These are phyloP conservation scores for Coemansia sp. DNA, from an alignment of 192 early-diverging fungal species.

Conservation along the genomic window DNA sequence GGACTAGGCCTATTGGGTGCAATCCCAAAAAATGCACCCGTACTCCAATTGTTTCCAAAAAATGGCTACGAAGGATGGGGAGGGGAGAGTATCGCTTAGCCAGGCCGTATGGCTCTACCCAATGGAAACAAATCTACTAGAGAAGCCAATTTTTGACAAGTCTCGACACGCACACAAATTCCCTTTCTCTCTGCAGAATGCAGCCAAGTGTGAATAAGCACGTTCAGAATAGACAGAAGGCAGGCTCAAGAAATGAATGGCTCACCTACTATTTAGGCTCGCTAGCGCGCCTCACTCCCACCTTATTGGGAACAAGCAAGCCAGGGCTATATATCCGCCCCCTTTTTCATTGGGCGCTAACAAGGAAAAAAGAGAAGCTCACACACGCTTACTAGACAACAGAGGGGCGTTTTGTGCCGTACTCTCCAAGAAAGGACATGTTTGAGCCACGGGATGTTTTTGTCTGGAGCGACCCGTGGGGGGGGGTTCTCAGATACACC, in stretches of 20 bases:
- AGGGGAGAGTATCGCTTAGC: not conserved
- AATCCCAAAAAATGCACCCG: not conserved
- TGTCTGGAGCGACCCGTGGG: not conserved
- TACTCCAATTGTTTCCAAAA: not conserved
- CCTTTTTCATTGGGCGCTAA: not conserved
- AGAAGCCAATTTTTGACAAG: not conserved
- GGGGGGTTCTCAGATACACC: not conserved
- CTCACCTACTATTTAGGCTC: constrained; percentile 3
- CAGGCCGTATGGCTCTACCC: not conserved
- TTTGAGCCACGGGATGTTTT: constrained; percentile 6
- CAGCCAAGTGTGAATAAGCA: not conserved
- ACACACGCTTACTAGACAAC: not conserved
- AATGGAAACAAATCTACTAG: not conserved
- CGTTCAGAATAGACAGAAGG: not conserved
- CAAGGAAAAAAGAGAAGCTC: not conserved
- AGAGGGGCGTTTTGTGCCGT: constrained; percentile 4
- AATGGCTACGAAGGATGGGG: not conserved
- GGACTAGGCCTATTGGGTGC: not conserved
- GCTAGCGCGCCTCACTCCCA: not conserved
- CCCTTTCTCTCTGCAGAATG: not conserved
- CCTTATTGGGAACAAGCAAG: not conserved
- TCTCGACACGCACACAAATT: not conserved
- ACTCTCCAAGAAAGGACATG: constrained; percentile 2
- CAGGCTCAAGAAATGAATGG: not conserved
- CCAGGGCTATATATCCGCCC: constrained; percentile 1